Percentiles rank a stretch among this genome's conserved stretches.
Evolutionary conservation across 345 rosid species (phyloP).

Genomic region (Brassica incana): DNA sequence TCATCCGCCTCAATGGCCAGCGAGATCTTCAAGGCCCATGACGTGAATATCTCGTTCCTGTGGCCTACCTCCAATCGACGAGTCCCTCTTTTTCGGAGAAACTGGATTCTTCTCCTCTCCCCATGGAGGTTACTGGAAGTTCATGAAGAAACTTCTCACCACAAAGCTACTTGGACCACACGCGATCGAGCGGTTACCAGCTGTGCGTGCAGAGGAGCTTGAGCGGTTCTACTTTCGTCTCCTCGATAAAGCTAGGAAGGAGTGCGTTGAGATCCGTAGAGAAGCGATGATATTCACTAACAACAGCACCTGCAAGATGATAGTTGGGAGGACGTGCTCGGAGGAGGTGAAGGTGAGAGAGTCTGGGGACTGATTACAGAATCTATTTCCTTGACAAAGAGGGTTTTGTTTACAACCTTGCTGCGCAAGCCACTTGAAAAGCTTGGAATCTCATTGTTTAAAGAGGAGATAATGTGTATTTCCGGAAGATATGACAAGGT

Average conservation of each 20-base stretch:
- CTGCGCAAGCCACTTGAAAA: not conserved
- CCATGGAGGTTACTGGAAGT: not conserved
- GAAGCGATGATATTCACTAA: not conserved
- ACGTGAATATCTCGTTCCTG: not conserved
- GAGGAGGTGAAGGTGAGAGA: not conserved
- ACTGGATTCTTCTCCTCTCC: not conserved
- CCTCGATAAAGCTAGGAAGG: not conserved
- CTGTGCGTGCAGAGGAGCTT: not conserved
- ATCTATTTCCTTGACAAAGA: not conserved
- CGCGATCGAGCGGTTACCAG: no score
- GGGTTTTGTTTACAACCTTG: not conserved
- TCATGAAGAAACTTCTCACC: not conserved
- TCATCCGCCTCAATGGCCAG: not conserved
- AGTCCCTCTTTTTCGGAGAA: not conserved
- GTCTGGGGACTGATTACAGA: not conserved
- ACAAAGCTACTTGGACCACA: not conserved
- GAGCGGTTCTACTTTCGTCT: not conserved
- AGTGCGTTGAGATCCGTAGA: not conserved
- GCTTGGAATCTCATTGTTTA: not conserved
- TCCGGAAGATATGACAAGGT: not conserved
- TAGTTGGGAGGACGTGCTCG: not conserved
- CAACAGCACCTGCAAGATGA: not conserved
- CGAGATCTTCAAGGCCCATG: not conserved
- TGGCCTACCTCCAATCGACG: not conserved
- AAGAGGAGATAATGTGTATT: not conserved